Percentiles rank a stretch among this genome's conserved stretches.
phyloP scores from a whole-genome alignment of 176 grass and related monocot species.

The Saccharum spontaneum region DNA sequence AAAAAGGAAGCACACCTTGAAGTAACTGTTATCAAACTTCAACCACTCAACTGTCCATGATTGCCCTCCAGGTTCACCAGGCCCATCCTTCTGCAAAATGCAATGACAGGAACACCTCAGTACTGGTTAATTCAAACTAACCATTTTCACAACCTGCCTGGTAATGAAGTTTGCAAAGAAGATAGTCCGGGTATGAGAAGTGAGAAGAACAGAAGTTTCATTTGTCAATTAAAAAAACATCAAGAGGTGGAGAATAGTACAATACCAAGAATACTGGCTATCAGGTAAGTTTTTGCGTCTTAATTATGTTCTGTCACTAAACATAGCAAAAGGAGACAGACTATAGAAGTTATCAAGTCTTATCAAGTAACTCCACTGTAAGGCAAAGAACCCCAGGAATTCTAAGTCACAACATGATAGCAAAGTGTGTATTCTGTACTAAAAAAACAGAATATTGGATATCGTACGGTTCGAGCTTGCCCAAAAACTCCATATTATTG shows the following conservation, averaged over 20 bases:
- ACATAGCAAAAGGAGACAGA: neutral
- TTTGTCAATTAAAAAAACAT: neutral
- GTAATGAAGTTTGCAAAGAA: neutral
- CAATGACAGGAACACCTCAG: neutral
- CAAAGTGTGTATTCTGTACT: neutral
- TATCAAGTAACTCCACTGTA: neutral
- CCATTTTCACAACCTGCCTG: neutral
- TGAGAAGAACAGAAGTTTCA: neutral
- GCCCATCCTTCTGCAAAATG: conserved; percentile 77
- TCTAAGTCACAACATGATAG: neutral
- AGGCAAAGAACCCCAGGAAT: neutral
- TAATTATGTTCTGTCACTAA: neutral
- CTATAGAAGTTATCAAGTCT: neutral
- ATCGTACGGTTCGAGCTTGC: neutral
- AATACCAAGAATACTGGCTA: neutral
- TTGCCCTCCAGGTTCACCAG: conserved; percentile 94
- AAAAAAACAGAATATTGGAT: conserved; percentile 5
- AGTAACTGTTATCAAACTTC: conserved; percentile 97
- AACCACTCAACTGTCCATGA: conserved; percentile 96
- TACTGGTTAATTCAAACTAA: conserved; percentile 8
- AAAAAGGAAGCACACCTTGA: conserved; percentile 51
- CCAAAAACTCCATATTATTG: neutral
- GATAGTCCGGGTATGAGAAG: neutral
- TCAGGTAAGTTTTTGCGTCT: neutral
- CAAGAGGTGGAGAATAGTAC: neutral